Conservation (phyloP, 1,139 yeast genomes). For the Hansenula sp. region DNA sequence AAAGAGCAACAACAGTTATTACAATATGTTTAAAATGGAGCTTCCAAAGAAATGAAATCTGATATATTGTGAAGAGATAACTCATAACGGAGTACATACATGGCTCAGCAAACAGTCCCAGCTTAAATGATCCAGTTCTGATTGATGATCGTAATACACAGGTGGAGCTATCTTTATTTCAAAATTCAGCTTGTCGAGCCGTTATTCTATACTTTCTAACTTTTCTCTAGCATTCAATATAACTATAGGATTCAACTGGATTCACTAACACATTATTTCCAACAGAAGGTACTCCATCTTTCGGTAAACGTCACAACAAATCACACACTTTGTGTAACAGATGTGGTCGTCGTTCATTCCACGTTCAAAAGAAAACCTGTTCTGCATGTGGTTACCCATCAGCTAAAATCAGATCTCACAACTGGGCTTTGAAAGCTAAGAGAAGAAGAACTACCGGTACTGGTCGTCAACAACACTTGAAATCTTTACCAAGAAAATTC, state of each 20-base stretch:
- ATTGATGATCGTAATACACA: too few species aligned
- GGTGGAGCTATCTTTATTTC: too few species aligned
- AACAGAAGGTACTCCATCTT: constrained; percentile 99
- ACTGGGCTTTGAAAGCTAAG: constrained; percentile 99
- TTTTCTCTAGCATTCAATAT: too few species aligned
- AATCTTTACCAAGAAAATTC: constrained; percentile 96
- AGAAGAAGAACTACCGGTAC: constrained; percentile 99
- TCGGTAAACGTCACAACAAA: constrained; percentile 99
- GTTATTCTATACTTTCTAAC: too few species aligned
- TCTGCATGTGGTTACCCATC: constrained; percentile 99
- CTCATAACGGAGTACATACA: too few species aligned
- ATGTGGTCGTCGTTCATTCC: constrained; percentile 99
- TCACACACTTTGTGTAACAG: constrained; percentile 99
- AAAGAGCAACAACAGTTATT: too few species aligned
- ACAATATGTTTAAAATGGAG: too few species aligned
- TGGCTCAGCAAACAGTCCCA: too few species aligned
- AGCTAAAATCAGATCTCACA: constrained; percentile 96
- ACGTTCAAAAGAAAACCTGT: constrained; percentile 98
- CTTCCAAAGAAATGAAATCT: too few species aligned
- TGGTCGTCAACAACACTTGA: constrained; percentile 99
- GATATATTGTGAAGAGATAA: too few species aligned
- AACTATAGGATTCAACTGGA: constrained; percentile 10
- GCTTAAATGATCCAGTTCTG: too few species aligned
- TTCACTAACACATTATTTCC: constrained; percentile 24
- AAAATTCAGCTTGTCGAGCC: too few species aligned